Evolutionary conservation across 768 basidiomycete genomes (phyloP).

Genomic region (Macrolepiota albuminosa): DNA sequence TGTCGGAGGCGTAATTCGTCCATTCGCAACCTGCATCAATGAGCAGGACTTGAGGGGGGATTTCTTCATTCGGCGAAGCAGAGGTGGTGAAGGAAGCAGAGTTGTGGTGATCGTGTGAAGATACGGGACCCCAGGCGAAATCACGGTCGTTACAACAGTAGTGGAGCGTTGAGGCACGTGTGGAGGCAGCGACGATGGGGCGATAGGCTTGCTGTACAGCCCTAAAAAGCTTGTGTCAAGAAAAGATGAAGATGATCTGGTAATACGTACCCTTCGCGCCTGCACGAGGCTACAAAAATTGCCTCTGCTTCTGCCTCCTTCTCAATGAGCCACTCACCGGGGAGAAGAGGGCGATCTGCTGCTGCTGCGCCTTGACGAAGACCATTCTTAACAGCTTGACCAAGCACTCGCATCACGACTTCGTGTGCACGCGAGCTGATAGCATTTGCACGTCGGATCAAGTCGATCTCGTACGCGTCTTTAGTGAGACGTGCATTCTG

Average conservation of each 20-base stretch:
- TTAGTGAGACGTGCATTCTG: slow-evolving; percentile 80
- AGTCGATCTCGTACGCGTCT: slow-evolving; percentile 63
- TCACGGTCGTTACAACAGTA: slow-evolving; percentile 92
- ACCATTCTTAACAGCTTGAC: slow-evolving; percentile 59
- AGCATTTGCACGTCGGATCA: slow-evolving; percentile 75
- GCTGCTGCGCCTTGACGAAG: slow-evolving; percentile 41
- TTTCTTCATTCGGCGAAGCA: slow-evolving; percentile 26
- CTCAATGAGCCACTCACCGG: slow-evolving; percentile 84
- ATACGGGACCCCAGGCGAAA: slow-evolving; percentile 80
- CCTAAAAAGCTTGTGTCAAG: slow-evolving; percentile 30
- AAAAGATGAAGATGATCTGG: background rate
- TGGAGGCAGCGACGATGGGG: slow-evolving; percentile 87
- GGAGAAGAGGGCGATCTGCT: slow-evolving; percentile 51
- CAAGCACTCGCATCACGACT: slow-evolving; percentile 87
- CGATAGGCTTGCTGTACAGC: slow-evolving; percentile 86
- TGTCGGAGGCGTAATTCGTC: slow-evolving; percentile 45
- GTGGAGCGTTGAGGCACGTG: slow-evolving; percentile 84
- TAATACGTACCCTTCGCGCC: slow-evolving; percentile 73
- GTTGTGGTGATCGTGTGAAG: slow-evolving; percentile 51
- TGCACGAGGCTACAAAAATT: slow-evolving; percentile 85
- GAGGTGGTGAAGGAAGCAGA: slow-evolving; percentile 38
- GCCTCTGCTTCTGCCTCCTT: slow-evolving; percentile 95
- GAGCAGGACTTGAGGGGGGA: slow-evolving; percentile 70
- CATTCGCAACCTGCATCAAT: slow-evolving; percentile 97
- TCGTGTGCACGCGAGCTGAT: slow-evolving; percentile 91